A percentile compares a stretch with the other conserved stretches of the same genome.
Evolutionary conservation across 176 grass and related monocot species (phyloP).

Genomic region (Zea luxurians): DNA sequence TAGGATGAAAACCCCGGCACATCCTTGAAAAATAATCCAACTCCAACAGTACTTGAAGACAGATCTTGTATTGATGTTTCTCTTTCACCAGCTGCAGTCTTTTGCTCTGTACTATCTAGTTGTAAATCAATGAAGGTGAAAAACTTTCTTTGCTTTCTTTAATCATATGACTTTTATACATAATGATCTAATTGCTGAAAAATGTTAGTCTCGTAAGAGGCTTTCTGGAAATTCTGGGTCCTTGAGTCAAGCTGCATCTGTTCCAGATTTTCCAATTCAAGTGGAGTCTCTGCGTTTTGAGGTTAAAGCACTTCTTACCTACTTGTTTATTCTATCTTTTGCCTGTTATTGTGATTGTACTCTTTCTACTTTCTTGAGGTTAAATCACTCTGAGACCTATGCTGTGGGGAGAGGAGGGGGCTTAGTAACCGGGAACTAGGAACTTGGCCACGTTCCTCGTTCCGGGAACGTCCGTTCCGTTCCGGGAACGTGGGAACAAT

Average conservation of each 20-base stretch:
- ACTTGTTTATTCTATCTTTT: constrained; percentile 25
- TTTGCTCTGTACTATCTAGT: constrained; percentile 43
- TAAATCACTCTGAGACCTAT: constrained; percentile 21
- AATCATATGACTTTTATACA: constrained; percentile 23
- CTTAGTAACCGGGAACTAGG: no score
- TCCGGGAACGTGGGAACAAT: no score
- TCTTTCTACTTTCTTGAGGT: constrained; percentile 54
- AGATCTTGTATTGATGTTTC: constrained; percentile 33
- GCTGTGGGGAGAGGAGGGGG: background rate
- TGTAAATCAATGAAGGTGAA: constrained; percentile 56
- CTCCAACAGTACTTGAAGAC: constrained; percentile 31
- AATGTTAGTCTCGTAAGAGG: constrained; percentile 40
- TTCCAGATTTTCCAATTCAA: constrained; percentile 52
- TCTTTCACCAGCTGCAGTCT: constrained; percentile 37
- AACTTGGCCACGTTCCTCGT: no score
- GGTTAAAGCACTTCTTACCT: constrained; percentile 40
- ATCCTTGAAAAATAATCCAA: constrained; percentile 32
- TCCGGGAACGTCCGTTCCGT: no score
- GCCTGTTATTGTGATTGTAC: background rate
- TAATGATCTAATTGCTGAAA: constrained; percentile 22
- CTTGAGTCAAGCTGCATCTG: constrained; percentile 34
- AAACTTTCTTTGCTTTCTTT: constrained; percentile 6
- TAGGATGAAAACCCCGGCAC: constrained; percentile 45
- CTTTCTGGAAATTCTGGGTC: constrained; percentile 40
- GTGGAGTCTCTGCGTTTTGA: constrained; percentile 84